A percentile compares a stretch with the other conserved stretches of the same genome.
phyloP scores from a whole-genome alignment of 371 early-diverging fungal genomes.

The Mortierella polycephala region DNA sequence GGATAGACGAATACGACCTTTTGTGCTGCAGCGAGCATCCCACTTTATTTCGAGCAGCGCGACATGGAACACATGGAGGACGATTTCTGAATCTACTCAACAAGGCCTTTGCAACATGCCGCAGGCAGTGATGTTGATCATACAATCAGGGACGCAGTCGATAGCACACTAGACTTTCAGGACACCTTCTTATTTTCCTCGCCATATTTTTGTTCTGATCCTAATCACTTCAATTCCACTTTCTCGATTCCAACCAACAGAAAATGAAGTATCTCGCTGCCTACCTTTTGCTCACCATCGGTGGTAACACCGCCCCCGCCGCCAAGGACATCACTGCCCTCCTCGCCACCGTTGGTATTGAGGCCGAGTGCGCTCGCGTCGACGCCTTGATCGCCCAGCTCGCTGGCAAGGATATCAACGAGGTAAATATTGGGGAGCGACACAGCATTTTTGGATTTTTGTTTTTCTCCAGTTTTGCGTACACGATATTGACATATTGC shows the following conservation, averaged over 20 bases:
- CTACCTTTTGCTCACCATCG: constrained; percentile 94
- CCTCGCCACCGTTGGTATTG: constrained; percentile 93
- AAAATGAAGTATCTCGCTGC: constrained; percentile 97
- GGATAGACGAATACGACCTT: too few relatives aligned
- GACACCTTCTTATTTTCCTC: constrained; percentile 1
- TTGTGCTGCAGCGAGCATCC: too few relatives aligned
- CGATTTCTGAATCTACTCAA: too few relatives aligned
- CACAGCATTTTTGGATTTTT: background rate
- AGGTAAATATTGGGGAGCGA: constrained; percentile 56
- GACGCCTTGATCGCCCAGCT: constrained; percentile 83
- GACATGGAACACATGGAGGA: too few relatives aligned
- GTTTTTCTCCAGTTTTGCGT: background rate
- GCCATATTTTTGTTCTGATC: background rate
- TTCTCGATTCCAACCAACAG: constrained; percentile 13
- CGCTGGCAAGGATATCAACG: constrained; percentile 89
- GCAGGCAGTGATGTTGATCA: background rate
- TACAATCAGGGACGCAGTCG: background rate
- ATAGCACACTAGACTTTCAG: too few relatives aligned
- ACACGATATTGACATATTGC: background rate
- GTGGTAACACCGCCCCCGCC: constrained; percentile 88
- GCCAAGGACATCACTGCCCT: constrained; percentile 86
- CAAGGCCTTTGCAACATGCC: too few relatives aligned
- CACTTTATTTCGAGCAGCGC: too few relatives aligned
- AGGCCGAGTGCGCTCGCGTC: constrained; percentile 86
- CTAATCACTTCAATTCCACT: background rate